Conservation (phyloP, 176 grass and related monocot genomes). For the Puccinellia tenuiflora region DNA sequence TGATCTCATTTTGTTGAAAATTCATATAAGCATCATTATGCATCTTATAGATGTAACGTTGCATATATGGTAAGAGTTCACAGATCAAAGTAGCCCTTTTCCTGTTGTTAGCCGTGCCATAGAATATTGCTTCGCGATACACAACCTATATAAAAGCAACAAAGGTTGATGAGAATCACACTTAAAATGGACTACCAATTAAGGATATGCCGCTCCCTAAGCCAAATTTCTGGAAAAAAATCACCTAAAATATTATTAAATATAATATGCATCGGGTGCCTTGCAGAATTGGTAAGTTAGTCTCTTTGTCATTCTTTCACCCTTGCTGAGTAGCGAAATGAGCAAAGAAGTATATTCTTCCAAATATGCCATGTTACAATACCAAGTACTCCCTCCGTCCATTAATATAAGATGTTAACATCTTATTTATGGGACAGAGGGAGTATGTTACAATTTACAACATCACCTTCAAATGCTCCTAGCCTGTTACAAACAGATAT, state of each 20-base stretch:
- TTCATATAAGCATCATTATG: slow-evolving; percentile 55
- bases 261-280: not conserved
- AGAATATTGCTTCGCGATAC: slow-evolving; percentile 80
- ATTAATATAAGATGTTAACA: too few relatives aligned
- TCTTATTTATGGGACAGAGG: too few relatives aligned
- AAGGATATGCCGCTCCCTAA: not conserved
- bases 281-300: slow-evolving; percentile 22
- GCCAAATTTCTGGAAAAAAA: not conserved
- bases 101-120: slow-evolving; percentile 60
- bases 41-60: slow-evolving; percentile 74
- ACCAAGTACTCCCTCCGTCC: too few relatives aligned
- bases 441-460: not conserved
- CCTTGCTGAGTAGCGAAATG: too few relatives aligned
- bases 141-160: slow-evolving; percentile 55
- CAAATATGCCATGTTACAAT: not conserved
- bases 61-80: slow-evolving; percentile 72
- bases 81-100: slow-evolving; percentile 51
- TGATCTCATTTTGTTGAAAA: slow-evolving; percentile 52
- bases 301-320: too few relatives aligned
- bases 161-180: slow-evolving; percentile 30
- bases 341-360: not conserved
- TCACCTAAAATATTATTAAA: not conserved
- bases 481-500: not conserved
- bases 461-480: not conserved
- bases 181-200: not conserved